Percentiles rank a stretch among this genome's conserved stretches.
Conservation (phyloP, 129 eudicot genomes). For the Tagetes patula region DNA sequence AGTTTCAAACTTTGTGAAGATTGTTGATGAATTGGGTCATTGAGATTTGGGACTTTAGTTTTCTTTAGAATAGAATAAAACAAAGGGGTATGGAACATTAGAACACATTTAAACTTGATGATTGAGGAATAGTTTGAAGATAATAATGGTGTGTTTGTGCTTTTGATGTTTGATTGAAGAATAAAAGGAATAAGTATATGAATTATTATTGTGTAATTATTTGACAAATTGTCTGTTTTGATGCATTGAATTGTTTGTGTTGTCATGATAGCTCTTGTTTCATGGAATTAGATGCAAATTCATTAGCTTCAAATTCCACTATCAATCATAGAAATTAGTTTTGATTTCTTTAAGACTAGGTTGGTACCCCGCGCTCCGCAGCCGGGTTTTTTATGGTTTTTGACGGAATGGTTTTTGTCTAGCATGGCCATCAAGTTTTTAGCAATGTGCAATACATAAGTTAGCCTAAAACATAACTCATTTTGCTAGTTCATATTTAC, state of each 20-base stretch:
- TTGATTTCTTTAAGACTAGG: neutral
- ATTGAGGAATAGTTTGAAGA: constrained; percentile 18
- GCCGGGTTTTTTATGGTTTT: no score
- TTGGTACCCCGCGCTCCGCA: no score
- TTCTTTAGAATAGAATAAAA: no score
- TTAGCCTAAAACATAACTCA: no score
- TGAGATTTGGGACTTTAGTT: no score
- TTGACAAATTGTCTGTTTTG: constrained; percentile 2
- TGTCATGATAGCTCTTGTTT: neutral
- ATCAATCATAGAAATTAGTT: neutral
- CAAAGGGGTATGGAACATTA: no score
- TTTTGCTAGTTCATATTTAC: no score
- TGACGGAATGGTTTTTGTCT: no score
- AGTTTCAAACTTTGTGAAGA: neutral
- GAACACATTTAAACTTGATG: neutral
- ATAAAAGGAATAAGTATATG: constrained; percentile 20
- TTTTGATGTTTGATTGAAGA: constrained; percentile 19
- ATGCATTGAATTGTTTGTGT: constrained; percentile 6
- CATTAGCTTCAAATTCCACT: constrained; percentile 9
- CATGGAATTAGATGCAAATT: constrained; percentile 23
- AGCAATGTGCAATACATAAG: no score
- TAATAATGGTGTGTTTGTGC: constrained; percentile 21
- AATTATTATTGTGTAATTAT: neutral
- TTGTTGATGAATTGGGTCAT: neutral
- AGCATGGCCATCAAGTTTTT: no score